Evolutionary conservation across 2,329 filamentous ascomycete species (phyloP).

Genomic region (Thelonectria rubi): DNA sequence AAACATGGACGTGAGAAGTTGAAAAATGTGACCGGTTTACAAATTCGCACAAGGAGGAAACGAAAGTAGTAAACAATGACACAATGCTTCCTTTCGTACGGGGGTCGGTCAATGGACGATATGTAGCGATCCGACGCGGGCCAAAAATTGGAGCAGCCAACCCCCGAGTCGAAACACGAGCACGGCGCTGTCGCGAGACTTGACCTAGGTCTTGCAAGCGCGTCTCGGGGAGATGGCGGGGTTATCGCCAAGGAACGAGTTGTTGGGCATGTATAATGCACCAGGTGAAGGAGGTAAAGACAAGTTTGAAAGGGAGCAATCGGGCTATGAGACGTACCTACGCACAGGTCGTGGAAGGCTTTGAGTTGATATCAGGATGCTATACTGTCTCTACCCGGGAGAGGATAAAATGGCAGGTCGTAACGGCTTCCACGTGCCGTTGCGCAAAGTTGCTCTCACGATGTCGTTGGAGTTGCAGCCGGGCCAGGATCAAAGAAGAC

Average conservation of each 20-base stretch:
- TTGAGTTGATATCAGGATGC: background rate
- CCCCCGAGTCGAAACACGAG: slow-evolving; percentile 26
- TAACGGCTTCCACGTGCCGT: slow-evolving; percentile 40
- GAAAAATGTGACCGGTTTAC: slow-evolving; percentile 20
- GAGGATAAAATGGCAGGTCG: slow-evolving; percentile 25
- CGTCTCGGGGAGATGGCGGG: slow-evolving; percentile 21
- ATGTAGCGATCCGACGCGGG: slow-evolving; percentile 36
- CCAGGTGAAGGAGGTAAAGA: background rate
- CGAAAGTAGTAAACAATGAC: slow-evolving; percentile 21
- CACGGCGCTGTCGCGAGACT: slow-evolving; percentile 24
- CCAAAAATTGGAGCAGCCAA: slow-evolving; percentile 34
- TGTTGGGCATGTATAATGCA: background rate
- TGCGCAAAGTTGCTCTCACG: slow-evolving; percentile 32
- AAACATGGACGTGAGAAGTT: slow-evolving; percentile 20
- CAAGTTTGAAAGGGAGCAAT: slow-evolving; percentile 4
- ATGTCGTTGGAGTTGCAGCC: slow-evolving; percentile 27
- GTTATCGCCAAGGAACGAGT: slow-evolving; percentile 3
- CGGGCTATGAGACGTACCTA: slow-evolving; percentile 14
- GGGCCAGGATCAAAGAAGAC: slow-evolving; percentile 20
- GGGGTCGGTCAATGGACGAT: slow-evolving; percentile 26
- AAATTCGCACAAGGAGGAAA: slow-evolving; percentile 25
- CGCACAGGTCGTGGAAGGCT: background rate
- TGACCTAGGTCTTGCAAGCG: slow-evolving; percentile 17
- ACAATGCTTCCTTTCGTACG: slow-evolving; percentile 22
- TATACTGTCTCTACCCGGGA: slow-evolving; percentile 21